Conservation (phyloP, 1,284 basidiomycete genomes). For the Taiwanofungus camphoratus region DNA sequence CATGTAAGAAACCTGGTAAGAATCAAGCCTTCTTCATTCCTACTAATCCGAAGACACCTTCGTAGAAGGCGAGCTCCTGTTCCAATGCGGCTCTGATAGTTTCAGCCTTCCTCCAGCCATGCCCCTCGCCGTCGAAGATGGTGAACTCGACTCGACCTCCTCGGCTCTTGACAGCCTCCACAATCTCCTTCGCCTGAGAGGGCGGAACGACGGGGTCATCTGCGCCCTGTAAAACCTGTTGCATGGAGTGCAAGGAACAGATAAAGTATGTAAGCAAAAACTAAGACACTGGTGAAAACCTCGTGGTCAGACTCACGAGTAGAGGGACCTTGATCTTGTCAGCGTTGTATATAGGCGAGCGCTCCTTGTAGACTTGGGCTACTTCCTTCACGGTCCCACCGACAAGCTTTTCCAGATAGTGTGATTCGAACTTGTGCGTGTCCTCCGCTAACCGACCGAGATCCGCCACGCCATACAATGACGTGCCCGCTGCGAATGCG, state of each 20-base stretch:
- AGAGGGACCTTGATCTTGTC: constrained; percentile 42
- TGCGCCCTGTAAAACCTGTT: constrained; percentile 45
- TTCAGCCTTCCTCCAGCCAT: constrained; percentile 44
- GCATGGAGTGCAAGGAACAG: too few species aligned
- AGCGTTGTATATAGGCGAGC: constrained; percentile 43
- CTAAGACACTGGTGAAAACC: background rate
- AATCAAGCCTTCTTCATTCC: too few species aligned
- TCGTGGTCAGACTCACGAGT: constrained; percentile 31
- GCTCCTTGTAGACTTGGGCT: constrained; percentile 38
- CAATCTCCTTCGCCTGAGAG: constrained; percentile 43
- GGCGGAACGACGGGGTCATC: constrained; percentile 42
- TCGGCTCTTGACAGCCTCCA: constrained; percentile 34
- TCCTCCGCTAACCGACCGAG: constrained; percentile 36
- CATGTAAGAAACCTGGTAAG: too few species aligned
- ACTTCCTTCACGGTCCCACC: constrained; percentile 41
- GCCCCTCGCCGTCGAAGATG: constrained; percentile 49
- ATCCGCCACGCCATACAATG: constrained; percentile 42
- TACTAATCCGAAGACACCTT: constrained; percentile 21
- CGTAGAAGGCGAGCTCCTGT: constrained; percentile 37
- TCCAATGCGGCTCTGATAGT: constrained; percentile 39
- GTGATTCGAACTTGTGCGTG: constrained; percentile 51
- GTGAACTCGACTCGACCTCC: constrained; percentile 39
- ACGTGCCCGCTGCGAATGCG: constrained; percentile 36
- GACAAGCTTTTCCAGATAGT: constrained; percentile 38
- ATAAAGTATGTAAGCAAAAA: background rate